A percentile compares a stretch with the other conserved stretches of the same genome.
Evolutionary conservation across 2,329 filamentous ascomycete genomes (phyloP).

Genomic region (Pseudofabraea citricarpa): DNA sequence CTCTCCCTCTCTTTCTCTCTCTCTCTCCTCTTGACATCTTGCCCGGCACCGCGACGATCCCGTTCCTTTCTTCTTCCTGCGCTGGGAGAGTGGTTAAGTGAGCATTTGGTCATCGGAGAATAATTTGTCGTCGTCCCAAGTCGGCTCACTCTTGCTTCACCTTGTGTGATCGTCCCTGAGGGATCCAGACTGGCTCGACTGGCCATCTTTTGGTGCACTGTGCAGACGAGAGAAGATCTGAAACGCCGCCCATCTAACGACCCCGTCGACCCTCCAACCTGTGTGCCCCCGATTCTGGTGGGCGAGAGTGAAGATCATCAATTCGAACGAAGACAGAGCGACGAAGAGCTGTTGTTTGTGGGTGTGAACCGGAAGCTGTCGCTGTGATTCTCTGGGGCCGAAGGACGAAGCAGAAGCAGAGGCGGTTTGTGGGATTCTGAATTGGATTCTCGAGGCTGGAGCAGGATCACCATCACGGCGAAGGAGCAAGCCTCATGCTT

Average conservation of each 20-base stretch:
- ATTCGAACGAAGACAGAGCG: too few species aligned
- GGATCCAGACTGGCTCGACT: not conserved
- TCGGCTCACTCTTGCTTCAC: not conserved
- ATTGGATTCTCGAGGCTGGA: not conserved
- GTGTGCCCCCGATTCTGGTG: not conserved
- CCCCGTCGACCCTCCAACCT: not conserved
- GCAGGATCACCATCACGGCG: not conserved
- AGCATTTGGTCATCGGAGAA: not conserved
- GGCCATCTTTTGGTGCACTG: not conserved
- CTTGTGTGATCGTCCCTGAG: not conserved
- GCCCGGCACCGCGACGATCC: too few species aligned
- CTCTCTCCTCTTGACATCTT: too few species aligned
- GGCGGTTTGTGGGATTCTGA: not conserved
- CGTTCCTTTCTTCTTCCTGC: too few species aligned
- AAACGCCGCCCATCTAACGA: not conserved
- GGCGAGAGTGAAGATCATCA: not conserved
- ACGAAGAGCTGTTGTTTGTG: too few species aligned
- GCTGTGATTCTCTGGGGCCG: not conserved
- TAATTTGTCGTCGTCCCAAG: not conserved
- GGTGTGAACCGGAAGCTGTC: too few species aligned
- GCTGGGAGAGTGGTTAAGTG: not conserved
- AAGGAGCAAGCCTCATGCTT: slow-evolving; percentile 14
- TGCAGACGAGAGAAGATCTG: not conserved
- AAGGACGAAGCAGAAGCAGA: not conserved
- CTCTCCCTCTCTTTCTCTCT: too few species aligned